Base-by-base conservation (phyloP, 2,329 filamentous ascomycete genomes). In the Aspergillus felis region DNA sequence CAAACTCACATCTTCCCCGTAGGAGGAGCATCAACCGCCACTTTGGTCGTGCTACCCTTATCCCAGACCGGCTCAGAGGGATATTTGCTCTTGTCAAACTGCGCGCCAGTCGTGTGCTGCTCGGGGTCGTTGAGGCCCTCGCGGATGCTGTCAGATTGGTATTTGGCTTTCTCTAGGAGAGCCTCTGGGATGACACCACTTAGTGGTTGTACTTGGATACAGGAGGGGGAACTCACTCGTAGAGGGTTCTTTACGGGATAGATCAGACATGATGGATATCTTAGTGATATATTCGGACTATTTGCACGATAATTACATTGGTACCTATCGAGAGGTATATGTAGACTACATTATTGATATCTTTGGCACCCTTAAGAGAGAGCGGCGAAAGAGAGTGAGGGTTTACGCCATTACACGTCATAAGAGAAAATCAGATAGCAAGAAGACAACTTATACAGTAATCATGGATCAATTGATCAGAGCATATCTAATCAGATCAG, bases 181-280 rank as follows among this genome's bases (percentile, higher is more conserved):
- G 27, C 28, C 44, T 24, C 44, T 47, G 44, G 20, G 22, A 44
- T 22, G 41, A 44, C 10, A n/a, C 49, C 53, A 35, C 49, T 53
- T 38, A 55, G 50, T 52, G 38, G 44, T 4, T 44, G 3, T 44
- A 4, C 20, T 44, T 44, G 41, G 20, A 24, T 20, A 24, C 14
- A 4, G 42, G 22, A 24, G 20, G 4, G 35, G 12, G 27, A 28
- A 46, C 48, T 20, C 27, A 59, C 57, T 25, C 10, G 57, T 44
- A 28, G 57, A 59, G 17, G 51, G 48, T 20, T 59, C 55, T 47
- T 57, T 57, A 25, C 50, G 56, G 25, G 55, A 55, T 20, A 57
- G 35, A 27, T 60, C 57, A 9, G 55, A 38, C 9, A 57, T 29
- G 7, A 38, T 27, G 10, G 55, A 55, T 53, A 1, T 3, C 32